Evolutionary conservation across 176 grass and related monocot species (phyloP).

Genomic region (Thalia dealbata): DNA sequence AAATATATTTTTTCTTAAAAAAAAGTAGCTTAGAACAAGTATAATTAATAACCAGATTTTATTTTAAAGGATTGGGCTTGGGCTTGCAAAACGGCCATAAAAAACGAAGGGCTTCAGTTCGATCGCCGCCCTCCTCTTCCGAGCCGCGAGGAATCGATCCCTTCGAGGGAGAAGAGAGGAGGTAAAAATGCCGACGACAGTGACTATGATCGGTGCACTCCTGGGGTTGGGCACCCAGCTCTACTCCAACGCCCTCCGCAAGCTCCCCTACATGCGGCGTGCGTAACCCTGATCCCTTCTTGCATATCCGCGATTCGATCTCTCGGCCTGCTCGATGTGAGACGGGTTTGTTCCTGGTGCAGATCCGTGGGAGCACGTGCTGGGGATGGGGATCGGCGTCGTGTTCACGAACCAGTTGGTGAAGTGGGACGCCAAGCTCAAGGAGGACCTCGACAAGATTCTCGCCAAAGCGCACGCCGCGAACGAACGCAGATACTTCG

Average conservation of each 20-base stretch:
- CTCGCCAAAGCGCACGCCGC: conserved; percentile 84
- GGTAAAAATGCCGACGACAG: conserved; percentile 57
- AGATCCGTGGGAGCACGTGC: conserved; percentile 97
- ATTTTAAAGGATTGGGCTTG: not conserved
- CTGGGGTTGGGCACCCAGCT: conserved; percentile 82
- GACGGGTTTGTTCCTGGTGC: not conserved
- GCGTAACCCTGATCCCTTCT: not conserved
- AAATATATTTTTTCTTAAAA: too few species aligned
- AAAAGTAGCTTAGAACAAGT: too few species aligned
- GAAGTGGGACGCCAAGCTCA: conserved; percentile 79
- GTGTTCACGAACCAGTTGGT: conserved; percentile 86
- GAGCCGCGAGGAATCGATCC: not conserved
- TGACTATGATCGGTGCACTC: conserved; percentile 75
- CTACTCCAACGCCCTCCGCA: conserved; percentile 99
- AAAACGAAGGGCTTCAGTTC: not conserved
- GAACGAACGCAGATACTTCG: conserved; percentile 85
- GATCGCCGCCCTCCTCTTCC: not conserved
- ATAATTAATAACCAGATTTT: too few species aligned
- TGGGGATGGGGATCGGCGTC: conserved; percentile 69
- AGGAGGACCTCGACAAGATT: conserved; percentile 87
- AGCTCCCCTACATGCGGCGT: conserved; percentile 99
- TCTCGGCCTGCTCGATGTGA: not conserved
- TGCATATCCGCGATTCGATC: not conserved
- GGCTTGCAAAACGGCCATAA: not conserved
- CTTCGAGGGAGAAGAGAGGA: not conserved